phyloP scores from a whole-genome alignment of 1,284 basidiomycete genomes.

The Chalciporus sp. region DNA sequence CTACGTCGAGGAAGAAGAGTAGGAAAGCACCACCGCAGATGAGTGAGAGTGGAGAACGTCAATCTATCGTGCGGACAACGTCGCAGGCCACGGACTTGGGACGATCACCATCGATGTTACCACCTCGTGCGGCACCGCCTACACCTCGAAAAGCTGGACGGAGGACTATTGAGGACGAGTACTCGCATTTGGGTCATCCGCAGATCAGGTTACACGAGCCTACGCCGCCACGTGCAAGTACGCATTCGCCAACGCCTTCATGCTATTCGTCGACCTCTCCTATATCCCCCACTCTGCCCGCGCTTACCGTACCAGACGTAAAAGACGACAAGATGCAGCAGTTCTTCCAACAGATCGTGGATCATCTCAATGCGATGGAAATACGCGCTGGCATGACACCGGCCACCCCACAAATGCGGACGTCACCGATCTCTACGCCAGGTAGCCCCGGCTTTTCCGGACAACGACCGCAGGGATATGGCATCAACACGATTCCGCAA shows the following conservation, averaged over 20 bases:
- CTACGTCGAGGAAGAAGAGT: conserved; percentile 30
- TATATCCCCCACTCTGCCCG: conserved; percentile 40
- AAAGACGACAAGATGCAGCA: conserved; percentile 70
- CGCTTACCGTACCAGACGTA: conserved; percentile 38
- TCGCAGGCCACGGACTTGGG: conserved; percentile 31
- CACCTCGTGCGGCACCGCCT: conserved; percentile 58
- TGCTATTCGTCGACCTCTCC: conserved; percentile 24
- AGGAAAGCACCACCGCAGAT: conserved; percentile 31
- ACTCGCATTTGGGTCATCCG: conserved; percentile 17
- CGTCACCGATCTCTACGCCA: conserved; percentile 20
- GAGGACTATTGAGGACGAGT: conserved; percentile 22
- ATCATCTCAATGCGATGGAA: conserved; percentile 77
- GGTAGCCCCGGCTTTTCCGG: conserved; percentile 19
- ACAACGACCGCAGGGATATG: conserved; percentile 13
- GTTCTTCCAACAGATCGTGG: conserved; percentile 82
- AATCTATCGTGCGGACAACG: conserved; percentile 23
- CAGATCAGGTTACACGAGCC: conserved; percentile 35
- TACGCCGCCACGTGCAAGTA: conserved; percentile 28
- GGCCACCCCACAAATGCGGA: conserved; percentile 22
- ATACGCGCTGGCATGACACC: conserved; percentile 35
- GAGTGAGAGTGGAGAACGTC: conserved; percentile 6
- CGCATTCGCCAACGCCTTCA: conserved; percentile 33
- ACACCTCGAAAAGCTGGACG: conserved; percentile 52
- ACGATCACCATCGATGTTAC: conserved; percentile 41
- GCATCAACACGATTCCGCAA: background rate